phyloP scores from a whole-genome alignment of 139 green algal genomes.

The Chlorella sorokiniana region DNA sequence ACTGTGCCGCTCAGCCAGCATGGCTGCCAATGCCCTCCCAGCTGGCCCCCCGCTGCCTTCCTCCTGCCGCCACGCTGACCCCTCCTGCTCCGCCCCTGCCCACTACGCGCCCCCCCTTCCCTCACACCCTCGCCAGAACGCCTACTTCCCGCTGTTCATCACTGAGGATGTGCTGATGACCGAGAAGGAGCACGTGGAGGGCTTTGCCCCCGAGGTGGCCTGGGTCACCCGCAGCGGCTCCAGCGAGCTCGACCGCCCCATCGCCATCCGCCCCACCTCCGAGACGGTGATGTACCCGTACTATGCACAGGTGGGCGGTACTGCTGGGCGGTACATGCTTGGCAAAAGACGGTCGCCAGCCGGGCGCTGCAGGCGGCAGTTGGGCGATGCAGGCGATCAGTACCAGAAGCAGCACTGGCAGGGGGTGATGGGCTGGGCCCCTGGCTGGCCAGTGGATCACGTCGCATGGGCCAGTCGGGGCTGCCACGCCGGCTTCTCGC shows the following conservation, averaged over 20 bases:
- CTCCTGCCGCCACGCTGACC: background rate
- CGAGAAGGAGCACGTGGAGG: slow-evolving; percentile 99
- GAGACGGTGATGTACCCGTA: slow-evolving; percentile 99
- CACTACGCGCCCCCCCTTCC: background rate
- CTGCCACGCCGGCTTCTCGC: too few species aligned
- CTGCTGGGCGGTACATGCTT: too few species aligned
- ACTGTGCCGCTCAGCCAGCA: too few species aligned
- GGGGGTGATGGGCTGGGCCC: too few species aligned
- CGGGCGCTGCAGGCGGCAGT: too few species aligned
- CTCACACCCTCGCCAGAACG: slow-evolving; percentile 79
- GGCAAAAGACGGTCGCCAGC: background rate
- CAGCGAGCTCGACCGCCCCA: slow-evolving; percentile 91
- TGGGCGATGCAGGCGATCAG: too few species aligned
- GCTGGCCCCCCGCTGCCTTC: background rate
- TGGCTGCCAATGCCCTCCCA: too few species aligned
- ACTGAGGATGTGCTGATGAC: slow-evolving; percentile 93
- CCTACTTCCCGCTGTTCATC: slow-evolving; percentile 99
- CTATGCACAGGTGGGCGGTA: slow-evolving; percentile 66
- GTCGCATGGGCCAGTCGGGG: too few species aligned
- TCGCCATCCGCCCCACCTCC: slow-evolving; percentile 96
- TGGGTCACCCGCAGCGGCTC: slow-evolving; percentile 95
- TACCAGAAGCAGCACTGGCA: too few species aligned
- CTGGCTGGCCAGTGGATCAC: too few species aligned
- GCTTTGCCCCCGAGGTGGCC: slow-evolving; percentile 86
- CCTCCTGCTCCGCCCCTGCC: background rate